Base-by-base conservation (phyloP, 2,329 filamentous ascomycete genomes). In the Akanthomyces muscarius region DNA sequence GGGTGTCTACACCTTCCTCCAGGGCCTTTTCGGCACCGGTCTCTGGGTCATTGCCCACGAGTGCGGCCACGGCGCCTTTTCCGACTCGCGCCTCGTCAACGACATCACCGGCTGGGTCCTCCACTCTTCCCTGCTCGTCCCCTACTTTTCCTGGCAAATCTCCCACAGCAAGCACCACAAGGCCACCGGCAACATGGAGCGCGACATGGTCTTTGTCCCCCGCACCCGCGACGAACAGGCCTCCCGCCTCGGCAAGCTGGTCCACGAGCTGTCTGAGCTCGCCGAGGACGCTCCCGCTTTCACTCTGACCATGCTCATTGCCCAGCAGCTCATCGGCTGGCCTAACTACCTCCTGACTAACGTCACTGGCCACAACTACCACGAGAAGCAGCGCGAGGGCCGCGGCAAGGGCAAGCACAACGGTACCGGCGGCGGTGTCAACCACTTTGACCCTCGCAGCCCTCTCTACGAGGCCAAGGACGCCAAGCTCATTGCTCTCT, bases 161-260 rank as follows among this genome's bases (percentile, higher is more conserved):
- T 97, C 92, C 69, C 95, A 99, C 81, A 90, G 92, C 82, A 97
- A 97, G 87, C 95, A 99, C 83, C 95, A 99, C 90, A 98, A 98
- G 86, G 92, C 93, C 67, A 99, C 95, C 45, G 95, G 93, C 71
- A 87, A 99, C 83, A 88, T 99, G 80, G 92, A 96, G 80, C 91
- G 94, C 69, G 95, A 99, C 79, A 99, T 99, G 95, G 95, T 98
- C 67, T 98, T 97, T 75, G 83, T 98, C n/a, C 95, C 95, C 65
- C 91, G 91, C 79, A 97, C 92, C 62, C 89, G 93, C 64, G 87
- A 95, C 68, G 80, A 90, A 74, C 93, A 90, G 72, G 91, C 92
- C 68, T 83, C 82, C 65, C 89, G 89, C 64, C 76, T 94, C 65
- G 91, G 92, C 71, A 85, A 83, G 71, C 71, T 93, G 64, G 81